A percentile compares a stretch with the other conserved stretches of the same genome.
Conservation (phyloP, 2,329 filamentous ascomycete species). For the Ascocoryne sarcoides region DNA sequence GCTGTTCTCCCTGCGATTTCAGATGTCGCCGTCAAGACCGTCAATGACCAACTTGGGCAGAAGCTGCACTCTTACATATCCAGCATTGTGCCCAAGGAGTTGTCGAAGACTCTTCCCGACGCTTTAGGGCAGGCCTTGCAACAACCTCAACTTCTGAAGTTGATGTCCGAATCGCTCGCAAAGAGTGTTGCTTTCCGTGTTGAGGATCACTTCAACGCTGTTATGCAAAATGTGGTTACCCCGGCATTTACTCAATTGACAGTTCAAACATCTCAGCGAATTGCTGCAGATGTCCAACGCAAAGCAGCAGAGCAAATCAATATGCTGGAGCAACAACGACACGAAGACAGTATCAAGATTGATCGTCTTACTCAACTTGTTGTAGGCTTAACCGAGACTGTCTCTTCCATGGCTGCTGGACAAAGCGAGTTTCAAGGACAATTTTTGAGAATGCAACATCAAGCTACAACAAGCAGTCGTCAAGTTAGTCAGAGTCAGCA, state of each 20-base stretch:
- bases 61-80: conserved; percentile 39
- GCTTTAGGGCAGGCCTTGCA: conserved; percentile 60
- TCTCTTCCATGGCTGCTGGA: conserved; percentile 59
- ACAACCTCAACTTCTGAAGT: conserved; percentile 62
- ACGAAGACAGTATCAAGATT: conserved; percentile 49
- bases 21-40: conserved; percentile 54
- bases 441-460: conserved; percentile 48
- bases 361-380: conserved; percentile 63
- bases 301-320: conserved; percentile 32
- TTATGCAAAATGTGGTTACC: conserved; percentile 54
- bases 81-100: conserved; percentile 46
- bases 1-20: conserved; percentile 68
- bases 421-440: conserved; percentile 62
- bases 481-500: conserved; percentile 6
- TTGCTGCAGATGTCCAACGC: conserved; percentile 60
- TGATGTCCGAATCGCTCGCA: conserved; percentile 63
- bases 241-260: conserved; percentile 59
- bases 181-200: conserved; percentile 58
- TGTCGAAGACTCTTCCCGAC: conserved; percentile 61
- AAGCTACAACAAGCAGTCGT: conserved; percentile 35
- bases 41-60: conserved; percentile 63
- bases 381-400: conserved; percentile 56
- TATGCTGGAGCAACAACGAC: conserved; percentile 23
- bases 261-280: conserved; percentile 56
- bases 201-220: conserved; percentile 57